phyloP scores from a whole-genome alignment of 805 yeast species.

The Wickerhamomyces rabaulensis region DNA sequence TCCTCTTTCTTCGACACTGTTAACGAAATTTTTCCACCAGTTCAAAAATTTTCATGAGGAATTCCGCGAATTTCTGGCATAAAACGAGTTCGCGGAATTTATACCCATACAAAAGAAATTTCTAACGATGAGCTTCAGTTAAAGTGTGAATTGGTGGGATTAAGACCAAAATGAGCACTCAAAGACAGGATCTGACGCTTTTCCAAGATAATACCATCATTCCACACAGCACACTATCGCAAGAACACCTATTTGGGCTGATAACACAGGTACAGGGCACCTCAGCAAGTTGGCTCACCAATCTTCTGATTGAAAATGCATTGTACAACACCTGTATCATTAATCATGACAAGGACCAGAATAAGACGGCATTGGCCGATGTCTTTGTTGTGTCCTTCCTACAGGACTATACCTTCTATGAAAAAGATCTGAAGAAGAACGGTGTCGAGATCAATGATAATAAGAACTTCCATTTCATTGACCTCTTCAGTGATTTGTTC shows the following conservation, averaged over 20 bases:
- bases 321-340: constrained; percentile 21
- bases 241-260: constrained; percentile 24
- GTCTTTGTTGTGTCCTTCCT: constrained; percentile 30
- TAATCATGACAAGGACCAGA: constrained; percentile 14
- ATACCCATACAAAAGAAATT: too few species aligned
- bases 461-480: constrained; percentile 34
- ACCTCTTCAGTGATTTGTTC: constrained; percentile 44
- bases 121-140: too few species aligned
- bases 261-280: constrained; percentile 46
- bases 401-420: constrained; percentile 26
- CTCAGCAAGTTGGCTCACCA: constrained; percentile 58
- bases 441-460: constrained; percentile 31
- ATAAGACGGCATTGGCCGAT: constrained; percentile 17
- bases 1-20: too few species aligned
- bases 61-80: too few species aligned
- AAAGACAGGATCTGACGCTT: constrained; percentile 54
- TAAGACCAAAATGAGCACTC: constrained; percentile 24
- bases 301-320: constrained; percentile 47
- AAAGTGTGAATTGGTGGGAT: neutral
- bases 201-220: constrained; percentile 46
- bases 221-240: constrained; percentile 18
- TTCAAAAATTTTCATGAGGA: too few species aligned
- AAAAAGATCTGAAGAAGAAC: constrained; percentile 32
- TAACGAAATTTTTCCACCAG: too few species aligned
- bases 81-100: neutral